These are phyloP conservation scores for Aspergillus taichungensis DNA, from an alignment of 495 filamentous ascomycete genomes.

Conservation along the genomic window DNA sequence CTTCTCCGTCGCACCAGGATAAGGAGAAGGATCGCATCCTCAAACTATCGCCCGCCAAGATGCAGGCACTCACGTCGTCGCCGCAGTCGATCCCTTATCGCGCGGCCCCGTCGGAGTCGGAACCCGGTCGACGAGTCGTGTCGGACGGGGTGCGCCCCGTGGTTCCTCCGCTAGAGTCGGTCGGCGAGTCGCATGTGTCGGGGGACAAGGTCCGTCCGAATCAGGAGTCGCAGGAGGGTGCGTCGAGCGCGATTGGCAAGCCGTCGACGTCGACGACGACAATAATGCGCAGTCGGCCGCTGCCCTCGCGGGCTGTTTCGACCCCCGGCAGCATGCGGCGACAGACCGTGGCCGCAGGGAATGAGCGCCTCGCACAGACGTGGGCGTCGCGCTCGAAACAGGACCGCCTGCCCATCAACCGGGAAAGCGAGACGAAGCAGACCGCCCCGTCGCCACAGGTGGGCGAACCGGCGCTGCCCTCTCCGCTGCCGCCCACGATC, in stretches of 20 bases:
- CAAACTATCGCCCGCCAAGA: conserved; percentile 44
- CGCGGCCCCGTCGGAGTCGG: conserved; percentile 16
- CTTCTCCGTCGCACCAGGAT: conserved; percentile 10
- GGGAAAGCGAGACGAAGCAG: conserved; percentile 34
- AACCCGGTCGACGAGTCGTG: conserved; percentile 15
- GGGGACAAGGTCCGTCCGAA: conserved; percentile 13
- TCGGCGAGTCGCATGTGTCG: conserved; percentile 9
- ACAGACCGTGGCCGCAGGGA: conserved; percentile 6
- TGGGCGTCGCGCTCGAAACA: conserved; percentile 30
- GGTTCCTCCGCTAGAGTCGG: conserved; percentile 6
- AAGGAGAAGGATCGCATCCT: conserved; percentile 35
- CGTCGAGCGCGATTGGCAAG: conserved; percentile 13
- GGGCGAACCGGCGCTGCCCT: conserved; percentile 39
- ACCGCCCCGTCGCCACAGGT: conserved; percentile 21
- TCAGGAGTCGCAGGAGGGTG: conserved; percentile 22
- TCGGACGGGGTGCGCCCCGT: conserved; percentile 15
- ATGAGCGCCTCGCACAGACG: conserved; percentile 31
- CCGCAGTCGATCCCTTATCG: conserved; percentile 43
- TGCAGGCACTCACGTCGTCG: conserved; percentile 47
- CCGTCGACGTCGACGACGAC: conserved; percentile 9
- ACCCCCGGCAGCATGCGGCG: conserved; percentile 18
- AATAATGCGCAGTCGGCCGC: conserved; percentile 24
- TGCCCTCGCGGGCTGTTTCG: conserved; percentile 27
- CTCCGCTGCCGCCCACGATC: conserved; percentile 60
- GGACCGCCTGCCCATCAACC: conserved; percentile 20